These are phyloP conservation scores for Acacia melanoxylon DNA, from an alignment of 306 rosid genomes.

Conservation along the genomic window DNA sequence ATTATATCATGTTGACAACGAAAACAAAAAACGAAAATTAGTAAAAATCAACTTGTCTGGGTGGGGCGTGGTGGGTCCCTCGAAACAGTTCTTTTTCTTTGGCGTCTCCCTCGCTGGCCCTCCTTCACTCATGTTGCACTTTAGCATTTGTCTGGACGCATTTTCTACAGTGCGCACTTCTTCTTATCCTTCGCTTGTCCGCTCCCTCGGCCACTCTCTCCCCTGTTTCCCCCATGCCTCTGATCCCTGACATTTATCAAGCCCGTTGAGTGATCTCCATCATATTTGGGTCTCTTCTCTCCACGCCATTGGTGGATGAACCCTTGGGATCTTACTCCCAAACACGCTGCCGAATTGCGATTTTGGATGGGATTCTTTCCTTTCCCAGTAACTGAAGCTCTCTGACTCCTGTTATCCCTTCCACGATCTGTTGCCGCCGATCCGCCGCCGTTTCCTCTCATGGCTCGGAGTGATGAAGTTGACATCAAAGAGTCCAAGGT, in stretches of 20 bases:
- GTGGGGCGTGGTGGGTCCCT: slow-evolving; percentile 47
- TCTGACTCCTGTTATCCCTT: slow-evolving; percentile 16
- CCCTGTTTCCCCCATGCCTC: slow-evolving; percentile 1
- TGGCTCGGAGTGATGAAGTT: slow-evolving; percentile 63
- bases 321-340: not conserved
- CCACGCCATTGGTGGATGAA: not conserved
- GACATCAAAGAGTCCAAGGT: slow-evolving; percentile 67
- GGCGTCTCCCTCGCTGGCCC: slow-evolving; percentile 42
- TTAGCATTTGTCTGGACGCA: slow-evolving; percentile 32
- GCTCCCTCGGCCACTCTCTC: not conserved
- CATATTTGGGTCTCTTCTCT: not conserved
- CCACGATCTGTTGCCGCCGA: slow-evolving; percentile 32
- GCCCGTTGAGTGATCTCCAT: slow-evolving; percentile 20
- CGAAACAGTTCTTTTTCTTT: slow-evolving; percentile 48
- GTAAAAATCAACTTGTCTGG: not conserved
- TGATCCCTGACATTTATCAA: slow-evolving; percentile 5
- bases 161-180: slow-evolving; percentile 35
- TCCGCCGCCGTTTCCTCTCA: slow-evolving; percentile 20
- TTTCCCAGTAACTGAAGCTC: slow-evolving; percentile 20
- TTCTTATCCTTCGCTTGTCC: slow-evolving; percentile 40
- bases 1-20: not conserved
- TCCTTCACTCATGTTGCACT: slow-evolving; percentile 28
- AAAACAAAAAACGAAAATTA: not conserved
- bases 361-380: slow-evolving; percentile 12
- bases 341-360: not conserved